Base-by-base conservation (phyloP, 495 filamentous ascomycete genomes). In the Clavariopsis aquatica region DNA sequence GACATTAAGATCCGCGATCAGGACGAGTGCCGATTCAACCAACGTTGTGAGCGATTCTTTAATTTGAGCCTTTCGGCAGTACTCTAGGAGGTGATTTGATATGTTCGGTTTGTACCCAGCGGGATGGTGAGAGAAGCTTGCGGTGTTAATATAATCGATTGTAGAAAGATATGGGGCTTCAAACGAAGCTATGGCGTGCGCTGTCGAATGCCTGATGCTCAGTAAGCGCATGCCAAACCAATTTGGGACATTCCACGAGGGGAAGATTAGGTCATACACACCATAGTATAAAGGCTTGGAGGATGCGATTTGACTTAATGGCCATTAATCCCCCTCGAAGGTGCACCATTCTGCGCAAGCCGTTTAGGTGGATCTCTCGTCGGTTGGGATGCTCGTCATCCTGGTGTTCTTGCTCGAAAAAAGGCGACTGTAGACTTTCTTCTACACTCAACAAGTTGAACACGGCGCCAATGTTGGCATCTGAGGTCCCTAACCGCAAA, bases 231-330 rank as follows among this genome's bases (percentile, higher is more conserved):
- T 68, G 49, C 65, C 58, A 49, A 58, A 20, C 64, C 55, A 41
- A 23, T 64, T 67, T 56, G 49, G 68, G 64, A 17, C 29, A 17
- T 49, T 10, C 22, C 58, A 17, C 62, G 17, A n/a, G n/a, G n/a
- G n/a, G n/a, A 34, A 45, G 23, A 27, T 29, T 41, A 22, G 12
- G 55, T 52, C 23, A 53, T n/a, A 73, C 71, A 24, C 62, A 74
- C 72, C 72, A 74, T 31, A 74, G 63, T 54, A 74, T 72, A 60
- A 74, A 72, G 22, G 72, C 66, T 61, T 72, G 70, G 8, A 74
- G 65, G 31, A 71, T 70, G 29, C 64, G 66, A 57, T 74, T 72
- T 26, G 67, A 65, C 20, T 59, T 54, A 15, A 72, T 64, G 28
- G 46, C 64, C 43, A n/a, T 38, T n/a, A 74, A 47, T 2, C 72